phyloP scores from a whole-genome alignment of 768 basidiomycete species.

The Mycena leptocephala region DNA sequence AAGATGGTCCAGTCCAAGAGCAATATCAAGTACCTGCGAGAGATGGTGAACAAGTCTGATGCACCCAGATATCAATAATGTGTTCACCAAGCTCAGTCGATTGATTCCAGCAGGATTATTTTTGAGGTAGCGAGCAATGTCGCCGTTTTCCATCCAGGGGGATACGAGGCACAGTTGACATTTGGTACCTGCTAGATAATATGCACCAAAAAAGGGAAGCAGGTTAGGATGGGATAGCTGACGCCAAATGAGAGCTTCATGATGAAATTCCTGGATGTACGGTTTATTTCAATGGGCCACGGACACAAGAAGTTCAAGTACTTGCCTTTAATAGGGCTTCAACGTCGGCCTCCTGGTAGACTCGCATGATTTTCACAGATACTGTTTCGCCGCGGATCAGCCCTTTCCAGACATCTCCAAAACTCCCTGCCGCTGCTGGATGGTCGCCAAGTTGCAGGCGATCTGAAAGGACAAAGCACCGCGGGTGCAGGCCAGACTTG shows the following conservation, averaged over 20 bases:
- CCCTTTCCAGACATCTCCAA: conserved; percentile 37
- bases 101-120: conserved; percentile 37
- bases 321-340: conserved; percentile 27
- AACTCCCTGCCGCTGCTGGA: conserved; percentile 28
- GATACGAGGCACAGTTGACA: conserved; percentile 51
- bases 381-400: conserved; percentile 23
- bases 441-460: conserved; percentile 13
- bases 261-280: conserved; percentile 32
- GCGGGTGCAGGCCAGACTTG: conserved; percentile 21
- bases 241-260: conserved; percentile 45
- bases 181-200: conserved; percentile 31
- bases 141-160: conserved; percentile 56
- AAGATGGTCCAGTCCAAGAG: conserved; percentile 46
- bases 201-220: conserved; percentile 50
- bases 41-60: background rate
- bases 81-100: conserved; percentile 51
- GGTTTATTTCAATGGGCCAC: no score
- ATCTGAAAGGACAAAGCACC: conserved; percentile 30
- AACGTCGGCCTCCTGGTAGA: conserved; percentile 29
- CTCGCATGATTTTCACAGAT: conserved; percentile 34
- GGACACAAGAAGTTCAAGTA: background rate
- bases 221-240: conserved; percentile 51
- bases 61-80: background rate
- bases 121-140: conserved; percentile 48
- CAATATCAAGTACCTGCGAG: conserved; percentile 42